Evolutionary conservation across 177 flowering plant species (phyloP).

Genomic region (Vitis hybrid): DNA sequence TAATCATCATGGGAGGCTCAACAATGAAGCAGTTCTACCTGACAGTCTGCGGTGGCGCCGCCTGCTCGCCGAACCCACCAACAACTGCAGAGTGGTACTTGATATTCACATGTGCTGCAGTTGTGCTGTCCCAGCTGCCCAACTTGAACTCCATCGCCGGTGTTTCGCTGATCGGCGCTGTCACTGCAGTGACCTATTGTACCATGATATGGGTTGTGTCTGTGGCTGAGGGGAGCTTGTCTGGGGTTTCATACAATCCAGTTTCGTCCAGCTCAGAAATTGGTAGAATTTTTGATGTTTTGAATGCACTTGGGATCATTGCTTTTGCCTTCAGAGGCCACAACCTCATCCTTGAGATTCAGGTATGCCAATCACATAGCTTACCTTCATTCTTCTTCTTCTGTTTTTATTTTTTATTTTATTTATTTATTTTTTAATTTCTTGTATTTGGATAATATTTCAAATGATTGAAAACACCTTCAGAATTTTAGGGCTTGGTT

Average conservation of each 20-base stretch:
- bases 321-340: constrained; percentile 65
- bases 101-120: constrained; percentile 30
- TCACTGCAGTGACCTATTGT: constrained; percentile 26
- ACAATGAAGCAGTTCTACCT: constrained; percentile 27
- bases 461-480: too few species aligned
- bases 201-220: constrained; percentile 31
- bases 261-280: not conserved
- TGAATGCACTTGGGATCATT: constrained; percentile 52
- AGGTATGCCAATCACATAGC: constrained; percentile 30
- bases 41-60: constrained; percentile 27
- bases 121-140: constrained; percentile 35
- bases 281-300: constrained; percentile 11
- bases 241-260: constrained; percentile 25
- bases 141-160: constrained; percentile 38
- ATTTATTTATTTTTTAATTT: too few species aligned
- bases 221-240: constrained; percentile 25
- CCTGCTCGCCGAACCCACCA: constrained; percentile 22
- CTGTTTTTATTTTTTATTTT: too few species aligned
- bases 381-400: too few species aligned
- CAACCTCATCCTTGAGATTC: constrained; percentile 61
- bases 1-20: constrained; percentile 42
- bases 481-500: too few species aligned
- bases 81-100: constrained; percentile 41
- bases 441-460: too few species aligned
- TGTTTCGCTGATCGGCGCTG: constrained; percentile 31